These are phyloP conservation scores for Tephrocybe sp. DNA, from an alignment of 768 basidiomycete species.

Conservation along the genomic window DNA sequence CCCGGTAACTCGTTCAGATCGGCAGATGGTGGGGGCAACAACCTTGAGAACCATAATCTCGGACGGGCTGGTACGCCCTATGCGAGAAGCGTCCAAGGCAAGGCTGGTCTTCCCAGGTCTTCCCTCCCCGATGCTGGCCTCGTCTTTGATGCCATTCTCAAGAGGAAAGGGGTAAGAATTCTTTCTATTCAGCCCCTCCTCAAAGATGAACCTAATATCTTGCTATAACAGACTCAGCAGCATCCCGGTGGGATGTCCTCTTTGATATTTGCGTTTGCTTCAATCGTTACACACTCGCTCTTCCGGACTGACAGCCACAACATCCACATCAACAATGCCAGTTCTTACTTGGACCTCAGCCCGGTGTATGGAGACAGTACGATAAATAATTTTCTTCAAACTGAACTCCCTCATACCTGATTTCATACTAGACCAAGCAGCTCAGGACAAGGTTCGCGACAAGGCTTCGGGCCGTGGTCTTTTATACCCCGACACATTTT, in stretches of 20 bases:
- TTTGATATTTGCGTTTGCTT: constrained; percentile 65
- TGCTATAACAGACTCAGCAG: constrained; percentile 12
- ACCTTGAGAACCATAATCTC: constrained; percentile 38
- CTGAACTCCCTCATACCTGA: background rate
- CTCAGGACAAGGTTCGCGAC: constrained; percentile 44
- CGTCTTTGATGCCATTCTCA: constrained; percentile 61
- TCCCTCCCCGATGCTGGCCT: constrained; percentile 55
- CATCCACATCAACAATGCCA: constrained; percentile 47
- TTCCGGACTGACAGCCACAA: constrained; percentile 48
- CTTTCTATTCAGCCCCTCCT: constrained; percentile 15
- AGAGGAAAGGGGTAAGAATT: constrained; percentile 30
- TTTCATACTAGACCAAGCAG: constrained; percentile 27
- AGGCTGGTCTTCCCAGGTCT: constrained; percentile 35
- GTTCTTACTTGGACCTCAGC: constrained; percentile 56
- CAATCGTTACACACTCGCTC: constrained; percentile 42
- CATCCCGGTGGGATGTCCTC: constrained; percentile 60
- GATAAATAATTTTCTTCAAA: background rate
- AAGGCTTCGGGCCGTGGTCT: constrained; percentile 47
- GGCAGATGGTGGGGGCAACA: constrained; percentile 53
- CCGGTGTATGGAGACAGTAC: constrained; percentile 52
- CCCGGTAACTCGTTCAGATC: constrained; percentile 34
- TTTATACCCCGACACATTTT: constrained; percentile 52
- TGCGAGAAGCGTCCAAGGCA: constrained; percentile 48
- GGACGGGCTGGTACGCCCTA: constrained; percentile 53
- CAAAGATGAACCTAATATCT: background rate